Conservation (phyloP, 306 rosid genomes). For the Vigna angularis region DNA sequence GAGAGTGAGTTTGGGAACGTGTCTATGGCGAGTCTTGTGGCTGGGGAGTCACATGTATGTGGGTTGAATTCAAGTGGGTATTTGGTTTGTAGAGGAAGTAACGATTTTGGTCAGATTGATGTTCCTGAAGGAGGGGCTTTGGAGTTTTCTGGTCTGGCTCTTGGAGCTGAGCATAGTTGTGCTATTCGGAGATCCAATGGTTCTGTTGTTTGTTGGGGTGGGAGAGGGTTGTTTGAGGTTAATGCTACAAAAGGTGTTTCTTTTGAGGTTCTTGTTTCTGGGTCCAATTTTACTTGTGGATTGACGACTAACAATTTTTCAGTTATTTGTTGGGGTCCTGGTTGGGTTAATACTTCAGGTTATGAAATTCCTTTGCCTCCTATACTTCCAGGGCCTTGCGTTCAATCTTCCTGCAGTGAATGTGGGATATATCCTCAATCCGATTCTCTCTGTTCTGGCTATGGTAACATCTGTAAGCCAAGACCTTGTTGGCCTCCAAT, state of each 20-base stretch:
- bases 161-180: constrained; percentile 79
- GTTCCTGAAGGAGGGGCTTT: constrained; percentile 56
- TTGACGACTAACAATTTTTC: constrained; percentile 62
- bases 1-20: constrained; percentile 56
- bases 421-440: constrained; percentile 69
- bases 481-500: constrained; percentile 50
- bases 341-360: constrained; percentile 57
- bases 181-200: constrained; percentile 64
- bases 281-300: constrained; percentile 80
- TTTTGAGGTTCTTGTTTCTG: constrained; percentile 77
- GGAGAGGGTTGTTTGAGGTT: constrained; percentile 52
- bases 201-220: constrained; percentile 88
- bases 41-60: constrained; percentile 85
- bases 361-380: constrained; percentile 55
- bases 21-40: constrained; percentile 63
- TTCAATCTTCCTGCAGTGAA: constrained; percentile 60
- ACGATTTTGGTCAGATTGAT: constrained; percentile 68
- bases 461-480: constrained; percentile 64
- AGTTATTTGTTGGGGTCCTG: constrained; percentile 89
- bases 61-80: constrained; percentile 69
- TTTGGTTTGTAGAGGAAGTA: constrained; percentile 69
- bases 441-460: constrained; percentile 59
- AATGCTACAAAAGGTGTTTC: constrained; percentile 46
- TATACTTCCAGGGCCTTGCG: constrained; percentile 94
- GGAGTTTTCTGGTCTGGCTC: constrained; percentile 63